phyloP scores from a whole-genome alignment of 1,139 yeast species.

The Pneumocystis carinii region DNA sequence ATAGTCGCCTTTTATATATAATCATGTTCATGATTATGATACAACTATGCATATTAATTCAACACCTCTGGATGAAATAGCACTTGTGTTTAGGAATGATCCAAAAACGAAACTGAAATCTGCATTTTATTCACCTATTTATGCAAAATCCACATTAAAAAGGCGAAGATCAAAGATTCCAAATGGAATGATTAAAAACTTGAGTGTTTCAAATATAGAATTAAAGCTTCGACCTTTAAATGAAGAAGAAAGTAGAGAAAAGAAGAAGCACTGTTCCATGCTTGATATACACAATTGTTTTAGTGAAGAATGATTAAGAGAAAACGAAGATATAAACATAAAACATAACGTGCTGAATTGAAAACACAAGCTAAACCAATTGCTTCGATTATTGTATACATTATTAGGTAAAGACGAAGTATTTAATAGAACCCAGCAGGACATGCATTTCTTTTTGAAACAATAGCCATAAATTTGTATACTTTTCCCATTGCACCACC shows the following conservation, averaged over 20 bases:
- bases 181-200: not conserved
- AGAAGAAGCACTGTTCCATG: not conserved
- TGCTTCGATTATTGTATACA: not conserved
- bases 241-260: not conserved
- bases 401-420: not conserved
- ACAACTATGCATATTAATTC: slow-evolving; percentile 35
- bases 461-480: slow-evolving; percentile 55
- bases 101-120: not conserved
- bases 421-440: not conserved
- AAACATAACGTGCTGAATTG: not conserved
- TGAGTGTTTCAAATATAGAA: not conserved
- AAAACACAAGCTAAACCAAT: not conserved
- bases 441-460: not conserved
- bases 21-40: slow-evolving; percentile 66
- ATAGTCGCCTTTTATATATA: slow-evolving; percentile 35
- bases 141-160: not conserved
- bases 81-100: not conserved
- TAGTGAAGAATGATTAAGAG: slow-evolving; percentile 30
- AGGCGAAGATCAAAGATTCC: not conserved
- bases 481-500: slow-evolving; percentile 60
- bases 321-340: slow-evolving; percentile 21
- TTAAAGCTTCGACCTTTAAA: not conserved
- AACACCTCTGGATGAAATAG: slow-evolving; percentile 35
- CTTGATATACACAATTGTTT: not conserved
- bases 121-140: not conserved